These are phyloP conservation scores for Bryoerythrophyllum caledonicum DNA, from an alignment of 225 moss, liverwort and hornwort species.

Conservation along the genomic window DNA sequence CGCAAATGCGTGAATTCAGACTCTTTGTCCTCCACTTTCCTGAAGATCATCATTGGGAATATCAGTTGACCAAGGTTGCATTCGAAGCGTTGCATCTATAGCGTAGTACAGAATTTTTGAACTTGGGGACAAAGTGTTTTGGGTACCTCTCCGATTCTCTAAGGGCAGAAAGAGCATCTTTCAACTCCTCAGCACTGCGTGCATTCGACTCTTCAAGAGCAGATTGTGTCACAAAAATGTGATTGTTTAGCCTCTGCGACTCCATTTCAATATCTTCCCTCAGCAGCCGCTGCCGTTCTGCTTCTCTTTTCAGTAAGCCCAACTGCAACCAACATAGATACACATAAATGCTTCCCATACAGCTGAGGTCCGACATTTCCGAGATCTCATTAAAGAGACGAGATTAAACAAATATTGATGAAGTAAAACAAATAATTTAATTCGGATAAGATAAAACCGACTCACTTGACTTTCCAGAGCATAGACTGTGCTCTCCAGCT, in stretches of 20 bases:
- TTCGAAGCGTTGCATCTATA: not conserved
- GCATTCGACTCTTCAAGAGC: constrained; percentile 58
- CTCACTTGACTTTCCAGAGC: constrained; percentile 90
- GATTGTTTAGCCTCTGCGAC: constrained; percentile 57
- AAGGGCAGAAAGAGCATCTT: constrained; percentile 51
- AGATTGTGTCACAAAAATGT: constrained; percentile 63
- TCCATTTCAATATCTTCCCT: constrained; percentile 85
- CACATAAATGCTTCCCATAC: not conserved
- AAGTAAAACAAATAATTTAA: not conserved
- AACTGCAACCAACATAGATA: constrained; percentile 50
- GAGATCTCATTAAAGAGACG: not conserved
- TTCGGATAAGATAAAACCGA: not conserved
- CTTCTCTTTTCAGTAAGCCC: constrained; percentile 76
- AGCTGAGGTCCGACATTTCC: not conserved
- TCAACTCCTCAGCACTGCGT: constrained; percentile 50
- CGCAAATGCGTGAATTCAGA: constrained; percentile 43
- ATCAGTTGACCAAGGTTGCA: not conserved
- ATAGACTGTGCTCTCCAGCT: constrained; percentile 93
- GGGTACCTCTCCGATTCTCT: constrained; percentile 71
- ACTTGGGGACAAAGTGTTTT: not conserved
- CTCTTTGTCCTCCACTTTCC: constrained; percentile 64
- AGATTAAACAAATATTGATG: not conserved
- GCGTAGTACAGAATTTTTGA: not conserved
- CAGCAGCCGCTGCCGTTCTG: constrained; percentile 70
- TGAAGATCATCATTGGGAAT: constrained; percentile 18